Conservation (phyloP, 202 grass and related monocot genomes). For the Musa balbisiana region DNA sequence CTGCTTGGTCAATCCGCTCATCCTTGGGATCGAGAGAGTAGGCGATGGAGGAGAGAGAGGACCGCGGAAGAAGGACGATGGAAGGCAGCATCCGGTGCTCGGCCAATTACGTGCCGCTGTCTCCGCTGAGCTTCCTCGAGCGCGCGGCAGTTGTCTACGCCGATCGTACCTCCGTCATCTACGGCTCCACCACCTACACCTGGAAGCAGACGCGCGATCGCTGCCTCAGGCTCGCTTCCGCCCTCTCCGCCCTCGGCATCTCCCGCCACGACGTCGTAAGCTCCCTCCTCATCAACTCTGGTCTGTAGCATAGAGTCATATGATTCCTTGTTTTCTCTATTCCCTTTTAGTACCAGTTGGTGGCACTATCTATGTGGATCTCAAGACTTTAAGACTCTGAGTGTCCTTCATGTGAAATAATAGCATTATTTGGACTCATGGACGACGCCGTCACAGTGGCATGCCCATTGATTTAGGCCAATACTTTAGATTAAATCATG, state of each 20-base stretch:
- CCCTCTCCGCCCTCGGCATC: constrained; percentile 42
- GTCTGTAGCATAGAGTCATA: not conserved
- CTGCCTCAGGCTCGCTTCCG: constrained; percentile 51
- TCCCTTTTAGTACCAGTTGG: too few species aligned
- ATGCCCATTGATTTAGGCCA: too few species aligned
- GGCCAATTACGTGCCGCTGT: constrained; percentile 51
- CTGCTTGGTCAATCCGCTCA: too few species aligned
- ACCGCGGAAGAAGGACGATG: not conserved
- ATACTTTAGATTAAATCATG: too few species aligned
- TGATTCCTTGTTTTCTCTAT: too few species aligned
- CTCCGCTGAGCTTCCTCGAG: constrained; percentile 67
- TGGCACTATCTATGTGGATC: too few species aligned
- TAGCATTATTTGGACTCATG: too few species aligned
- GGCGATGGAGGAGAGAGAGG: too few species aligned
- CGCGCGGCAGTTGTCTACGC: constrained; percentile 52
- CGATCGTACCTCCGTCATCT: constrained; percentile 41
- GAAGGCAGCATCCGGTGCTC: constrained; percentile 28
- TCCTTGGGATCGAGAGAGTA: too few species aligned
- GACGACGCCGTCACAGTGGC: too few species aligned
- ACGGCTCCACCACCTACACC: constrained; percentile 24
- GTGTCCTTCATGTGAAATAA: too few species aligned
- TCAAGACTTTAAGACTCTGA: too few species aligned
- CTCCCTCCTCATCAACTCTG: not conserved
- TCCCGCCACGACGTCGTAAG: constrained; percentile 39
- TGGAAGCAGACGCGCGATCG: constrained; percentile 48